Evolutionary conservation across 768 basidiomycete species (phyloP), one percentile per base, ranked within the genome.

Genomic region (Leccinum boreale): DNA sequence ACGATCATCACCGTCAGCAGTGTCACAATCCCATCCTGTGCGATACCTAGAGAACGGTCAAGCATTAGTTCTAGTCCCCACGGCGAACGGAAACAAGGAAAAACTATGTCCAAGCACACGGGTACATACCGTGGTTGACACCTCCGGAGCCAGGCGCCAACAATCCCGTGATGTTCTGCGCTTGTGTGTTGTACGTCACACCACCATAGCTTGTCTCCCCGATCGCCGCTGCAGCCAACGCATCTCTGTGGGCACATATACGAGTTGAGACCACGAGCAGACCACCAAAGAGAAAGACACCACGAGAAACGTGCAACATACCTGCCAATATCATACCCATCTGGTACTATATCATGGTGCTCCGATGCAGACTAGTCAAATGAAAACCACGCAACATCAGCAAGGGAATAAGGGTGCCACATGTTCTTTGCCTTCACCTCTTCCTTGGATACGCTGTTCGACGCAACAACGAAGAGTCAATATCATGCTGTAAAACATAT

Each of bases 11-110:
- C 80, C 2, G 82, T 86, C 54, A 87, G 70, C 21, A 86, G 63
- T 1, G 78, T 78, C 15, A 82, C 79, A 33, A 80, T 74, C 46
- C 85, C 85, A 64, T 86, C 85, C 35, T 78, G 78, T 3, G 85
- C 78, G 53, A 86, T 88, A 28, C 75, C 85, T 85, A 45, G n/a
- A 11, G 10, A 45, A 21, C 44, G 19, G 19, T 45, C 19, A 5
- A 19, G 3, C 44, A 45, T 45, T 11, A 45, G n/a, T 0, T 7
- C 39, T n/a, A 39, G 9, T n/a, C 15, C 5, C 11, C 11, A 12
- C 31, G 3, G 15, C 36, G 15, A 39, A 39, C 17, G 7, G 17
- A 39, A 39, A 39, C 15, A 36, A 29, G 10, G 15, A 36, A 4
- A 15, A 36, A 14, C 14, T 9, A 45, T 45, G 44, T 45, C 4